Conservation (phyloP, 495 filamentous ascomycete species). For the Tuber indicum region DNA sequence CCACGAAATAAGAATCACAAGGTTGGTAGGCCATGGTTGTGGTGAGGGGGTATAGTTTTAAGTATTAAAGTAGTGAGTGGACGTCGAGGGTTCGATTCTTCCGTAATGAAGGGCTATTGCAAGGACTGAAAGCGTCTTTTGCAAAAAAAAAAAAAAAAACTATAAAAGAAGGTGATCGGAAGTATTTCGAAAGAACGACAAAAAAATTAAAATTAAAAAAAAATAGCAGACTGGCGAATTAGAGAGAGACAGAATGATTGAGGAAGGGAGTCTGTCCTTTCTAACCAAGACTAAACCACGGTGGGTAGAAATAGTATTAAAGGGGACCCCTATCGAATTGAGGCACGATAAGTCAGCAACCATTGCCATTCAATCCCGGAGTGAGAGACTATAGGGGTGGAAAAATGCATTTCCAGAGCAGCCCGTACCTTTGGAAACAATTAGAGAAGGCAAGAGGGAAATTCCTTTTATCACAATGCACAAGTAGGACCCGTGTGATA, state of each 20-base stretch:
- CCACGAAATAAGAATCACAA: conserved; percentile 82
- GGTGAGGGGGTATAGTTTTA: conserved; percentile 33
- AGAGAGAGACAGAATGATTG: conserved; percentile 40
- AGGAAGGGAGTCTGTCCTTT: conserved; percentile 27
- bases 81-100: conserved; percentile 41
- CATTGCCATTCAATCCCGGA: conserved; percentile 32
- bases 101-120: conserved; percentile 40
- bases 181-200: conserved; percentile 40
- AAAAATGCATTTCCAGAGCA: conserved; percentile 31
- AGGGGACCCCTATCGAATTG: conserved; percentile 24
- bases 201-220: conserved; percentile 32
- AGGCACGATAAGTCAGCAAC: conserved; percentile 26
- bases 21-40: conserved; percentile 70
- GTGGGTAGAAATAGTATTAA: conserved; percentile 38
- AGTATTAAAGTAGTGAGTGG: conserved; percentile 36
- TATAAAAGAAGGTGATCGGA: conserved; percentile 38
- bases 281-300: conserved; percentile 30
- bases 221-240: conserved; percentile 21
- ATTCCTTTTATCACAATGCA: conserved; percentile 39
- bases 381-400: conserved; percentile 31
- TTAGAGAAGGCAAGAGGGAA: conserved; percentile 37
- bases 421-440: conserved; percentile 33
- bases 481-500: conserved; percentile 37
- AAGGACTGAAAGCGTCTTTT: conserved; percentile 28
- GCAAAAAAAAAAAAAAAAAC: conserved; percentile 25